Base-by-base conservation (phyloP, 441 rosid genomes). In the Metrosideros polymorpha region DNA sequence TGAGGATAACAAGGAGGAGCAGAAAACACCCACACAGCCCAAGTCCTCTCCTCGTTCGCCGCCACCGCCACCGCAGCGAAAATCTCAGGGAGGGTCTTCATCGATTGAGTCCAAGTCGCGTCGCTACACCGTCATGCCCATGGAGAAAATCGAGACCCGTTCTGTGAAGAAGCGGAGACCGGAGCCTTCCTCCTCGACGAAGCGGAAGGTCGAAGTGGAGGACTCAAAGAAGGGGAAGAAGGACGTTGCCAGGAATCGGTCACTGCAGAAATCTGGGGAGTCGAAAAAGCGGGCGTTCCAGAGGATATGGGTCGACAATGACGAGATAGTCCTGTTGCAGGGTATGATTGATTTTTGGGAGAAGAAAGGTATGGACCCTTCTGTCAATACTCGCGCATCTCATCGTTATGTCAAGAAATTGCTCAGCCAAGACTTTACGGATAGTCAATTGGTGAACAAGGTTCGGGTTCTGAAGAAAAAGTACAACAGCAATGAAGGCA, bases 301-400 rank as follows among this genome's bases (percentile, higher is more conserved):
- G 53, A 63, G 94, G 32, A 42, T 92, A 6, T 93, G 93, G 88
- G 92, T 88, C 32, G 93, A 91, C 55, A 91, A 89, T 3, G 94
- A 92, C 88, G 94, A 92, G 86, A 86, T 93, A 51, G 89, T 87
- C 3, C 63, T 92, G 9, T 52, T 92, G 82, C 84, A 89, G 82
- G 95, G 93, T 43, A 87, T 92, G 84, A 61, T 88, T 32, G 91
- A 93, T 14, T 93, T 85, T 49, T 51, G 55, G n/a, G 89, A 87
- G 4, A 85, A 79, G 79, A 91, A 63, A 42, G 92, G 92, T 0
- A n/a, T 84, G 22, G 91, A 92, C 29, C 93, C 95, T 9, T 5
- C 56, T 12, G 83, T 88, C 52, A 89, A 90, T 47, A 87, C 87
- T 89, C 84, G 15, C 30, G 89, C 85, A 0, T 92, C 92, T 57